Evolutionary conservation across 2,329 filamentous ascomycete species (phyloP).

Genomic region (Massarina eburnea): DNA sequence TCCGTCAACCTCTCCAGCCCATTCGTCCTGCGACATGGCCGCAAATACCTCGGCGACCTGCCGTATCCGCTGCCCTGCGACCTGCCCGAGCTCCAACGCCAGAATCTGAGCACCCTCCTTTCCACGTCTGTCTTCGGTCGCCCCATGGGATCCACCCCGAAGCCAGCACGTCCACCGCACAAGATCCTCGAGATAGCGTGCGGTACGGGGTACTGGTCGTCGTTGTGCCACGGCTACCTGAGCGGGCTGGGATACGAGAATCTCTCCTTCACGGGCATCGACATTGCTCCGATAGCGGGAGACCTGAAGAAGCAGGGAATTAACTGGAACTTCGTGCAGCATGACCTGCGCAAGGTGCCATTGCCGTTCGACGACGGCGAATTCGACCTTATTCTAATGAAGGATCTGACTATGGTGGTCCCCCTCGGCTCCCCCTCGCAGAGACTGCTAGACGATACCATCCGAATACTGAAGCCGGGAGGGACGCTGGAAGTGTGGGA

Average conservation of each 20-base stretch:
- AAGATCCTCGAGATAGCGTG: conserved; percentile 86
- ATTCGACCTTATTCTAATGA: conserved; percentile 87
- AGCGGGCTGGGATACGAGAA: conserved; percentile 65
- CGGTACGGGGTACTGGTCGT: conserved; percentile 86
- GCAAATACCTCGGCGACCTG: conserved; percentile 79
- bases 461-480: conserved; percentile 75
- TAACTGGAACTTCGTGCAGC: conserved; percentile 85
- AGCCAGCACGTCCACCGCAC: conserved; percentile 68
- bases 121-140: conserved; percentile 79
- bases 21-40: conserved; percentile 74
- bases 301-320: conserved; percentile 70
- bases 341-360: conserved; percentile 75
- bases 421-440: conserved; percentile 58
- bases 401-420: conserved; percentile 75
- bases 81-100: conserved; percentile 81
- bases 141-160: conserved; percentile 71
- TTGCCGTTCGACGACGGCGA: conserved; percentile 77
- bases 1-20: conserved; percentile 32
- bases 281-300: conserved; percentile 73
- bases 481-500: conserved; percentile 89
- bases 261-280: conserved; percentile 79
- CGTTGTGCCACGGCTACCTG: conserved; percentile 81
- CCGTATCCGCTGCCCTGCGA: conserved; percentile 88
- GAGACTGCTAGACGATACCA: conserved; percentile 67
- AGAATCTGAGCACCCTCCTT: conserved; percentile 80